Conservation (phyloP, 148 eudicot species). For the Spergularia marina region DNA sequence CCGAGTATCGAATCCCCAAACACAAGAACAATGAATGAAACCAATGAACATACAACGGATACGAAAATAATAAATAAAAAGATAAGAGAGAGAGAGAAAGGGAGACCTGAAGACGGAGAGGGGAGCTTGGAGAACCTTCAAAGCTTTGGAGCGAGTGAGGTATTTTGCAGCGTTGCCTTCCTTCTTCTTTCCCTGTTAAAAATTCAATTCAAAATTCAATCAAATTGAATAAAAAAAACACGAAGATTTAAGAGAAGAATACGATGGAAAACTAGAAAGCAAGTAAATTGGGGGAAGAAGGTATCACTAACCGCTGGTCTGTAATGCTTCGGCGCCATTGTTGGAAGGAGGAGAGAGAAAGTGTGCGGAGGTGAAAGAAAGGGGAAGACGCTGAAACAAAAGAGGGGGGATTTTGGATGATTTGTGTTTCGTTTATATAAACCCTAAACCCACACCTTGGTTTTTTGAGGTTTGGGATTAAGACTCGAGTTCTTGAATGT, state of each 20-base stretch:
- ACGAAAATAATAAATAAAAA: background rate
- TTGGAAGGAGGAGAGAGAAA: background rate
- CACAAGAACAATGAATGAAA: background rate
- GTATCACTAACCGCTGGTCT: constrained; percentile 48
- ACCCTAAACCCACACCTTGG: background rate
- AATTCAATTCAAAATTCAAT: background rate
- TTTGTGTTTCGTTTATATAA: background rate
- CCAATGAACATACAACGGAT: background rate
- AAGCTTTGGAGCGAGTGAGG: constrained; percentile 78
- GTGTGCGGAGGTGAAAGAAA: background rate
- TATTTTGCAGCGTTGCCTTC: constrained; percentile 91
- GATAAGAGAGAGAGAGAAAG: background rate
- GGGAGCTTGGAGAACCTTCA: constrained; percentile 77
- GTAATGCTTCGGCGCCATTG: constrained; percentile 72
- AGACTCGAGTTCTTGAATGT: too few species aligned
- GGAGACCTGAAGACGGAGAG: constrained; percentile 73
- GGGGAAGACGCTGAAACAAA: background rate
- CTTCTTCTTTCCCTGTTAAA: constrained; percentile 82
- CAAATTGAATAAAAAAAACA: background rate
- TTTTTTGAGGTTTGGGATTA: too few species aligned
- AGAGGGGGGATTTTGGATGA: background rate
- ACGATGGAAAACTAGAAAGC: background rate
- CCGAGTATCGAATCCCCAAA: background rate
- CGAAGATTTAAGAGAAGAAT: background rate
- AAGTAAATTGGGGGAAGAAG: background rate